Base-by-base conservation (phyloP, 2,329 filamentous ascomycete species). In the Gliomastix tumulicola region DNA sequence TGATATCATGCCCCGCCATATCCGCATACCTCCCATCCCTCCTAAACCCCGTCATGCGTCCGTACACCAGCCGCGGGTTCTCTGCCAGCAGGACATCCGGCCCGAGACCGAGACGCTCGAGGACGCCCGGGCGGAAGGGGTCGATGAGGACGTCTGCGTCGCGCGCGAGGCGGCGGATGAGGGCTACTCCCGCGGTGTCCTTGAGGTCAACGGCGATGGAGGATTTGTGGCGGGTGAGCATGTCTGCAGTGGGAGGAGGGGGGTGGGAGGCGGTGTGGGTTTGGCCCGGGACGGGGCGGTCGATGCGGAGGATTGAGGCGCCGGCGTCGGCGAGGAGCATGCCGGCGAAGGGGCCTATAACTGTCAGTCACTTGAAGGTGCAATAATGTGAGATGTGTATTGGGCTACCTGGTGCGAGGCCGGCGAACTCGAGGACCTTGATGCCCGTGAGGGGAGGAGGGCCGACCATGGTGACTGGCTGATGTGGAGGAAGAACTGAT, bases 1-100 rank as follows among this genome's bases (percentile, higher is more conserved):
- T 96, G 58, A 96, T 95, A 56, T 96, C 89, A 55, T 96, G 89
- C 31, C 89, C 89, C 0, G 89, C 88, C 89, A 95, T 96, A 50
- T 74, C 64, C 33, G 75, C 76, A 62, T 95, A 97, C 49, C 79
- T 82, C 1, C 89, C 90, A 60, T 94, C 87, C 27, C 89, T 72
- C 11, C 90, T 73, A 59, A 96, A 97, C 0, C 90, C 90, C 3
- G 88, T 92, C 75, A 97, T 83, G 28, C 90, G 81, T 7, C 76
- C 88, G 39, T 94, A 79, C 37, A 97, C 78, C 3, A 97, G 65
- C 1, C 81, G 69, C 10, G 82, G 83, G 57, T 96, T 95, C 15
- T 74, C 54, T 18, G 62, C 65, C 20, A 79, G 64, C 7, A 96
- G 69, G 2, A 75, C 73, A 0, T 74, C 70, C 7, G 90, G 90